Evolutionary conservation across 169 alveolate species (phyloP), one percentile per base, ranked within the genome.

Genomic region (Neospora caninum): DNA sequence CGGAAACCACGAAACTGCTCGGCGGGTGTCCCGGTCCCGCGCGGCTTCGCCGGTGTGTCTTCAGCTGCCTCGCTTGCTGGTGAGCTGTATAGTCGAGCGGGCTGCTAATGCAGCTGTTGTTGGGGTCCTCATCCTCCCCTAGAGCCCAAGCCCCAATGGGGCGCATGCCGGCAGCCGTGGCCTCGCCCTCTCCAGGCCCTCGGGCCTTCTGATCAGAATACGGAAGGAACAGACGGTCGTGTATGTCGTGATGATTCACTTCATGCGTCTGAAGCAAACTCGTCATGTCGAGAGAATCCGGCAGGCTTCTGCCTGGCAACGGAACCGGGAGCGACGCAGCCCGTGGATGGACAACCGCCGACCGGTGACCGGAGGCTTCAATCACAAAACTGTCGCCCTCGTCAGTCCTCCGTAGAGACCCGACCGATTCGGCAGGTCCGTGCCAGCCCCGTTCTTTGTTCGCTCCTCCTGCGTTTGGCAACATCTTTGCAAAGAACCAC

Each of bases 271-370:
- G 58, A 49, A 4, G 58, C 4, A 49, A 49, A 49, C 58, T 27
- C 73, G 16, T 7, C 73, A 27, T 6, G 34, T 64, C 73, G 4
- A 64, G 73, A 22, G 73, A 64, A 64, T 9, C 73, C 73, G n/a
- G 73, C 73, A 16, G 31, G 31, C 73, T 16, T 27, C 49, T n/a
- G 45, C 1, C 86, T 7, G 86, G 86, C 29, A 78, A 43, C 45
- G 45, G 43, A 20, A 78, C 86, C 43, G 86, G 86, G 43, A 78
- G 86, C n/a, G 86, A 78, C 39, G 86, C 86, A 10, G 86, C 86
- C 13, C 45, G 86, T 20, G 86, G 86, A n/a, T 78, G 86, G 13
- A n/a, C 43, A 16, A 78, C 39, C 86, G 27, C 10, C 29, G 27
- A 4, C 27, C 45, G 86, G 45, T n/a, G 39, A 0, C 86, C 86